Conservation (phyloP, 2,329 filamentous ascomycete species). For the Ophiostoma novo-ulmi region DNA sequence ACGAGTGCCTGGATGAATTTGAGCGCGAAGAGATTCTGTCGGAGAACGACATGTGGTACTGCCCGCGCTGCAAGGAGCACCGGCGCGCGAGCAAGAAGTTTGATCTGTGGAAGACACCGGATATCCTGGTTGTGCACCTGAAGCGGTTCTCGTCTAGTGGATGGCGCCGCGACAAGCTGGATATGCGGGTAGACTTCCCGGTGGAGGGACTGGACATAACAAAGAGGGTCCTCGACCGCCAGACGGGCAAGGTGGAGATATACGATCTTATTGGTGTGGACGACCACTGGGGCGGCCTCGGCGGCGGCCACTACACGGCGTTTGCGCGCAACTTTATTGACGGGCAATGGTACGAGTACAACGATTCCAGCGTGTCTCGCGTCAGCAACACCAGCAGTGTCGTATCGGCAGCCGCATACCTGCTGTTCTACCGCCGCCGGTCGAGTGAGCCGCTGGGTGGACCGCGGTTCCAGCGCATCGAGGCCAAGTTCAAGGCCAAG, state of each 20-base stretch:
- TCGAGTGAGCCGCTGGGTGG: conserved; percentile 74
- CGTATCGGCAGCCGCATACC: conserved; percentile 74
- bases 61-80: conserved; percentile 90
- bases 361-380: conserved; percentile 71
- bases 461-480: conserved; percentile 64
- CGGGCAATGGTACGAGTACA: conserved; percentile 90
- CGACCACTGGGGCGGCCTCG: conserved; percentile 88
- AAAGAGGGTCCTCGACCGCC: conserved; percentile 69
- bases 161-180: conserved; percentile 81
- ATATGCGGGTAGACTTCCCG: conserved; percentile 86
- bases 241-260: conserved; percentile 73
- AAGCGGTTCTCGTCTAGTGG: conserved; percentile 90
- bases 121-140: conserved; percentile 89
- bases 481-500: conserved; percentile 57
- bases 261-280: conserved; percentile 96
- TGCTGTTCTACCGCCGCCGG: conserved; percentile 91
- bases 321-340: conserved; percentile 90
- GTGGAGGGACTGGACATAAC: conserved; percentile 80
- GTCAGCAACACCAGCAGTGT: conserved; percentile 56
- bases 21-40: conserved; percentile 90
- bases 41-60: conserved; percentile 96
- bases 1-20: conserved; percentile 91
- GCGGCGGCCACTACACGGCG: conserved; percentile 94
- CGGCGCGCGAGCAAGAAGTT: conserved; percentile 92
- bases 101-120: conserved; percentile 92